A percentile compares a stretch with the other conserved stretches of the same genome.
phyloP scores from a whole-genome alignment of 352 stramenopile species.

The Phytopythium boreale region DNA sequence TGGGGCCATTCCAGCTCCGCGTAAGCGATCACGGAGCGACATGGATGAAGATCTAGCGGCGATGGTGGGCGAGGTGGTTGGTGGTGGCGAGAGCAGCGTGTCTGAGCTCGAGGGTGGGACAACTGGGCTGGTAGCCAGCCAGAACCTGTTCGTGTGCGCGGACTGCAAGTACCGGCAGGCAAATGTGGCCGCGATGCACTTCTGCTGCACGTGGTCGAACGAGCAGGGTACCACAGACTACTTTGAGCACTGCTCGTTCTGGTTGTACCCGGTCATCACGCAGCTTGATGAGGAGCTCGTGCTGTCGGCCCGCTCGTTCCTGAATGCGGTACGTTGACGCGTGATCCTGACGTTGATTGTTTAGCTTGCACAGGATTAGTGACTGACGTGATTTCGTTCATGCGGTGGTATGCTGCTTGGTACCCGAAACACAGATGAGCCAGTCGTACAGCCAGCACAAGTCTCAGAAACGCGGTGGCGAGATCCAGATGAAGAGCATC shows the following conservation, averaged over 20 bases:
- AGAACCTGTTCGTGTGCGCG: slow-evolving; percentile 77
- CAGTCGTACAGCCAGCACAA: slow-evolving; percentile 65
- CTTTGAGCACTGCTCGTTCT: slow-evolving; percentile 88
- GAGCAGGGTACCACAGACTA: slow-evolving; percentile 88
- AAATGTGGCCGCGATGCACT: slow-evolving; percentile 81
- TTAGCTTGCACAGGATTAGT: not conserved
- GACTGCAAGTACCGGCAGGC: slow-evolving; percentile 82
- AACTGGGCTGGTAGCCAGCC: slow-evolving; percentile 50
- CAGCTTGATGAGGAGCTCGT: slow-evolving; percentile 86
- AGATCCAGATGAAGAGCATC: slow-evolving; percentile 81
- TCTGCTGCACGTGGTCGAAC: slow-evolving; percentile 88
- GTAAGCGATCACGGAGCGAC: slow-evolving; percentile 39
- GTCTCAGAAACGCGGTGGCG: slow-evolving; percentile 62
- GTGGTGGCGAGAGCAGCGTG: slow-evolving; percentile 18
- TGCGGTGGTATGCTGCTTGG: not conserved
- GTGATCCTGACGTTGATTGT: not conserved
- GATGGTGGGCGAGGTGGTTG: slow-evolving; percentile 24
- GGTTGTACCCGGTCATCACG: slow-evolving; percentile 80
- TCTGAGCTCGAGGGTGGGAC: slow-evolving; percentile 19
- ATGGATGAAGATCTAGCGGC: slow-evolving; percentile 46
- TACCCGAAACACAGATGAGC: slow-evolving; percentile 60
- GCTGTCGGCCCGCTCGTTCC: slow-evolving; percentile 68
- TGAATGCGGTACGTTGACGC: slow-evolving; percentile 47
- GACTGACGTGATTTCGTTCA: not conserved
- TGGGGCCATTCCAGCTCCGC: slow-evolving; percentile 14